Evolutionary conservation across 441 rosid species (phyloP), one percentile per base, ranked within the genome.

Genomic region (Melastoma candidum): DNA sequence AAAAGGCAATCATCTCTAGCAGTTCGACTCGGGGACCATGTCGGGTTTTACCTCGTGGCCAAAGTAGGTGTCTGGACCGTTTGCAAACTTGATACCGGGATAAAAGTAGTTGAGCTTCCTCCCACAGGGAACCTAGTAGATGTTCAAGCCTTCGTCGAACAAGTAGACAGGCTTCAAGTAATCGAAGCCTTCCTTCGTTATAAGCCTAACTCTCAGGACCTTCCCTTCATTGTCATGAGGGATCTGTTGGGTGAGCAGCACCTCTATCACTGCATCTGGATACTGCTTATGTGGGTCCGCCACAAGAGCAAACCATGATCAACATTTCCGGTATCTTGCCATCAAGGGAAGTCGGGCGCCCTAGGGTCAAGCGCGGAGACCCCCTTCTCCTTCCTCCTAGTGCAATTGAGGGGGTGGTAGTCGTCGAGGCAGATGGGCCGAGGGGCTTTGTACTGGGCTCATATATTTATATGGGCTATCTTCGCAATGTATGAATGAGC

Each of bases 51-150:
- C 88, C 94, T 85, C 94, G 0, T 85, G 68, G 68, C 73, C 76
- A 47, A 61, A 92, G 69, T 92, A 92, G 49, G 79, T 13, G n/a
- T 88, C 92, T 2, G 97, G 98, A 43, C 77, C 82, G 47, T 92
- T 84, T 57, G 60, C 46, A 69, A 92, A 92, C 68, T 88, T 92
- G 79, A 92, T 92, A 54, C 98, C 98, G 3, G 98, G 98, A 79
- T 92, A 92, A 27, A 95, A 88, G 71, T 96, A 92, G 17, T 94
- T 85, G 59, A 92, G 98, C 74, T 92, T 92, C 66, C 98, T 82
- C 22, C 98, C 98, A 2, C 98, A 92, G 2, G 98, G 98, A n/a
- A 92, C 80, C 98, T 96, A 92, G 1, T 85, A 76, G 47, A 92
- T 66, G 49, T 95, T 68, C 27, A 96, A 92, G 27, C 97, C 98